These are phyloP conservation scores for Pythium scleroteichum DNA, from an alignment of 352 stramenopile genomes.

Conservation along the genomic window DNA sequence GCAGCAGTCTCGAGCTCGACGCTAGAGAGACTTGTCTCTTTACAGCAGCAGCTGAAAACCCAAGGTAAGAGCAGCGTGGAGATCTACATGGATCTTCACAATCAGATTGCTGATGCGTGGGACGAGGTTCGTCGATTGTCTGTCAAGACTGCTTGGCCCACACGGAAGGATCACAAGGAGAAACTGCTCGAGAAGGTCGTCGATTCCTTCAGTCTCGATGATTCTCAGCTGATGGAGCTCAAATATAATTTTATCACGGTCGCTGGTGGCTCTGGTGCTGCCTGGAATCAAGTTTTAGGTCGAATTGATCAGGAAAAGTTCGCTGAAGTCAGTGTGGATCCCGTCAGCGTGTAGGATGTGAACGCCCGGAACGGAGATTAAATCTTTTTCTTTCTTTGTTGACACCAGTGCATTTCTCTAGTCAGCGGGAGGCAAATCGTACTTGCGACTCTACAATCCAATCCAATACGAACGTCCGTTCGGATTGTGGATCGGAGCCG, in stretches of 20 bases:
- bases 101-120: conserved; percentile 54
- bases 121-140: conserved; percentile 41
- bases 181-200: conserved; percentile 34
- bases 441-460: conserved; percentile 73
- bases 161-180: conserved; percentile 39
- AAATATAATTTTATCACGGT: conserved; percentile 46
- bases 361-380: too few relatives aligned
- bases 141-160: conserved; percentile 43
- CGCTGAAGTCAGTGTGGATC: not conserved
- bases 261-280: conserved; percentile 32
- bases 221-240: conserved; percentile 33
- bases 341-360: not conserved
- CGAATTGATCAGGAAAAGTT: not conserved
- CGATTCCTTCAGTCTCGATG: conserved; percentile 19
- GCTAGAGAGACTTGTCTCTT: conserved; percentile 25
- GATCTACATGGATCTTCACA: conserved; percentile 35
- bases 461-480: conserved; percentile 96
- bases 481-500: conserved; percentile 95
- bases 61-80: not conserved
- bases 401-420: too few relatives aligned
- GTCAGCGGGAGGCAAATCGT: too few relatives aligned
- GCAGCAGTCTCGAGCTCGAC: conserved; percentile 42
- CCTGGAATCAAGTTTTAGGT: conserved; percentile 34
- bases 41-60: conserved; percentile 3
- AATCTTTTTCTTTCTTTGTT: too few relatives aligned